Percentiles rank a stretch among this genome's conserved stretches.
Conservation (phyloP, 2,329 filamentous ascomycete genomes). For the Parascedosporium putredinis region DNA sequence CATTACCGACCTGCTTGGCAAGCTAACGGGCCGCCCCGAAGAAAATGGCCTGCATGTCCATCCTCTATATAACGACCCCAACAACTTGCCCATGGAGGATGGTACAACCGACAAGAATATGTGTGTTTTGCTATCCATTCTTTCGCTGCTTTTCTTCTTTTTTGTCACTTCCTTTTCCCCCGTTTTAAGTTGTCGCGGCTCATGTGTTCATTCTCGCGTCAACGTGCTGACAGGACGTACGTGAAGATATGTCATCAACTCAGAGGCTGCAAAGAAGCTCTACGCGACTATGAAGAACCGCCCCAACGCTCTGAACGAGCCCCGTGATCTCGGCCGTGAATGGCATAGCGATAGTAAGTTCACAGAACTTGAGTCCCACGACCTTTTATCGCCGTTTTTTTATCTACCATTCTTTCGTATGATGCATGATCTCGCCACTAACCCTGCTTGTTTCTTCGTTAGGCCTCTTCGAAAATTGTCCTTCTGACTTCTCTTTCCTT, state of each 20-base stretch:
- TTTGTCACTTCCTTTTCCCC: too few relatives aligned
- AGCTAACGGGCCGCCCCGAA: constrained; percentile 33
- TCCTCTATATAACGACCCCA: constrained; percentile 40
- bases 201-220: not conserved
- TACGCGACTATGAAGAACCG: constrained; percentile 26
- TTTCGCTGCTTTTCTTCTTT: too few relatives aligned
- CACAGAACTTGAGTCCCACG: too few relatives aligned
- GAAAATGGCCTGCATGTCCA: constrained; percentile 51
- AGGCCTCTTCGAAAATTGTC: constrained; percentile 38
- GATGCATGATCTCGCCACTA: too few relatives aligned
- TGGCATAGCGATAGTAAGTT: constrained; percentile 48
- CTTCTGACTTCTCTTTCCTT: constrained; percentile 50
- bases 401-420: not conserved
- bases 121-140: too few relatives aligned
- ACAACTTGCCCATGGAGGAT: constrained; percentile 25
- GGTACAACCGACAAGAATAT: constrained; percentile 25
- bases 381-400: not conserved
- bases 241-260: constrained; percentile 25
- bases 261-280: constrained; percentile 22
- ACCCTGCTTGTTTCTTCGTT: too few relatives aligned
- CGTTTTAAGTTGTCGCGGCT: too few relatives aligned
- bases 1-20: constrained; percentile 15
- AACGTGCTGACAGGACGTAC: not conserved
- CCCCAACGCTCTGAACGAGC: constrained; percentile 15
- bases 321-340: constrained; percentile 16